Conservation (phyloP, 2,329 filamentous ascomycete genomes). For the Pezicula rhizophila region DNA sequence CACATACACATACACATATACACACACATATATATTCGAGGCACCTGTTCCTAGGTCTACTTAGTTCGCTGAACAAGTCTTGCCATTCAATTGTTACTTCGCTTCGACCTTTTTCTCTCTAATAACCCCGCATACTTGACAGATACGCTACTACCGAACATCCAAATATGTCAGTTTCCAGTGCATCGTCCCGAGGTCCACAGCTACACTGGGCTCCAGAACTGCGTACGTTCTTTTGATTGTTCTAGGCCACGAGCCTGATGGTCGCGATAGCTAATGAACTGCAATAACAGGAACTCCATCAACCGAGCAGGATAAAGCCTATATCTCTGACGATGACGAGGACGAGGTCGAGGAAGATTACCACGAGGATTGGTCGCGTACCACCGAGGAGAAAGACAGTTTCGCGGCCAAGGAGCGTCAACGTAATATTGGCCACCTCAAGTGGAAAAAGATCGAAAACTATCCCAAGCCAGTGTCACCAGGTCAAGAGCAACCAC, state of each 20-base stretch:
- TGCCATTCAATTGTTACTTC: too few relatives aligned
- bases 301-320: not conserved
- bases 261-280: not conserved
- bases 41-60: too few relatives aligned
- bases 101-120: too few relatives aligned
- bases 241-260: not conserved
- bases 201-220: not conserved
- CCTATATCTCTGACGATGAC: too few relatives aligned
- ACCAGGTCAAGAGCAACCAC: not conserved
- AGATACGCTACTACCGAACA: too few relatives aligned
- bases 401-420: not conserved
- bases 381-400: not conserved
- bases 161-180: too few relatives aligned
- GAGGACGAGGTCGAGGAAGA: not conserved
- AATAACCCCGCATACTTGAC: too few relatives aligned
- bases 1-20: too few relatives aligned
- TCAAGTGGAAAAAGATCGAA: constrained; percentile 1
- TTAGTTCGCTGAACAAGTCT: too few relatives aligned
- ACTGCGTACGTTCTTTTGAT: not conserved
- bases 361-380: not conserved
- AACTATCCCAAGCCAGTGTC: not conserved
- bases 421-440: not conserved
- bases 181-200: not conserved
- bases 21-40: too few relatives aligned
- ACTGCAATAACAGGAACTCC: not conserved